A percentile compares a stretch with the other conserved stretches of the same genome.
Evolutionary conservation across 192 early-diverging fungal species (phyloP).

Genomic region (Coemansia furcata): DNA sequence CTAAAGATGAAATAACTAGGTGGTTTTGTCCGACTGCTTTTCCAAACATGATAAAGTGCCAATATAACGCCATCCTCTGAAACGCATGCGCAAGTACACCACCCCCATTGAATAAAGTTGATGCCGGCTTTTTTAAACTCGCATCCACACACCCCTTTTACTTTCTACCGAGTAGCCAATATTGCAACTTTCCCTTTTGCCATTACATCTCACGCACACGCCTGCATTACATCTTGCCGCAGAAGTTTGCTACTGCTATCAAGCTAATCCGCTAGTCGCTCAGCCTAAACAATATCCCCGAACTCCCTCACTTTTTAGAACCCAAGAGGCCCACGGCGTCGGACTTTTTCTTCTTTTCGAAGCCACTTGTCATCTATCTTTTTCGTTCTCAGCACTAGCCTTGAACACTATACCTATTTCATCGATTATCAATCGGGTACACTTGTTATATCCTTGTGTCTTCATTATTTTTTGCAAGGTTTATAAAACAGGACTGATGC

Average conservation of each 20-base stretch:
- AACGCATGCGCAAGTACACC: background rate
- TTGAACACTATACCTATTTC: background rate
- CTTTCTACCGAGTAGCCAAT: background rate
- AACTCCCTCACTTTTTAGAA: background rate
- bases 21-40: background rate
- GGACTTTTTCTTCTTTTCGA: background rate
- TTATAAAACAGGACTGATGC: conserved; percentile 7
- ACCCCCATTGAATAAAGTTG: conserved; percentile 1
- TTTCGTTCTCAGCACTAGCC: background rate
- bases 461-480: background rate
- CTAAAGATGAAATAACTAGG: background rate
- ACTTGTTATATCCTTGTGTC: background rate
- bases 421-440: conserved; percentile 5
- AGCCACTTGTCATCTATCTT: too few species aligned
- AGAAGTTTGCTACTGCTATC: conserved; percentile 1
- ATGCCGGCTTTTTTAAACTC: background rate
- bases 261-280: background rate
- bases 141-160: background rate
- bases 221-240: background rate
- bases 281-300: conserved; percentile 4
- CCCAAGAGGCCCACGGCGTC: background rate
- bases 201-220: conserved; percentile 5
- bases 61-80: conserved; percentile 7
- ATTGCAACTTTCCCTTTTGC: background rate
- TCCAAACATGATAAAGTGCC: background rate